Evolutionary conservation across 257 asterid genomes (phyloP), one percentile per base, ranked within the genome.

Genomic region (Phtheirospermum japonicum): DNA sequence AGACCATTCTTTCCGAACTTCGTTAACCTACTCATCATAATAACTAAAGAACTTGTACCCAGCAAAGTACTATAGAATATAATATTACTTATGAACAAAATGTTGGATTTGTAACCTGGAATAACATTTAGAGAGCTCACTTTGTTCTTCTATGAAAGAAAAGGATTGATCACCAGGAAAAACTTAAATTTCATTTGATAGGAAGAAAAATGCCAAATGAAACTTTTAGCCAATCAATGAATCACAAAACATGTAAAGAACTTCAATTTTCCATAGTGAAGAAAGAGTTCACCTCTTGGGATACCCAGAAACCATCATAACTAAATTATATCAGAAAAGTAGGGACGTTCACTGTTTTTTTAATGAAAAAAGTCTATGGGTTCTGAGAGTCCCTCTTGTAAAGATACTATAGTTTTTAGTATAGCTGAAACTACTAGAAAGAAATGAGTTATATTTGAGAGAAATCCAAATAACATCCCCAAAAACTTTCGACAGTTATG

Each of bases 51-150:
- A n/a, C n/a, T n/a, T n/a, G n/a, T n/a, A n/a, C n/a, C n/a, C n/a
- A n/a, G n/a, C n/a, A n/a, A n/a, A n/a, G n/a, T n/a, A n/a, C n/a
- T n/a, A n/a, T n/a, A n/a, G n/a, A n/a, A n/a, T n/a, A n/a, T n/a
- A n/a, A n/a, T n/a, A n/a, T n/a, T n/a, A n/a, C n/a, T n/a, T n/a
- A n/a, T n/a, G n/a, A n/a, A n/a, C n/a, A n/a, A n/a, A n/a, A n/a
- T n/a, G n/a, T n/a, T n/a, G n/a, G n/a, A n/a, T n/a, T n/a, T n/a
- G n/a, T n/a, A n/a, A n/a, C n/a, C 17, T 46, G 51, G 30, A 12
- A 56, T 17, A 45, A 58, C 48, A 50, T 39, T 50, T 13, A 66
- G 65, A 42, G 33, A 13, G 43, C 36, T 62, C 49, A 54, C 39
- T 43, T 16, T 23, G 46, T 52, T 60, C 53, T 40, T 51, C 16